Evolutionary conservation across 495 filamentous ascomycete genomes (phyloP).

Genomic region (Xylona heveae): DNA sequence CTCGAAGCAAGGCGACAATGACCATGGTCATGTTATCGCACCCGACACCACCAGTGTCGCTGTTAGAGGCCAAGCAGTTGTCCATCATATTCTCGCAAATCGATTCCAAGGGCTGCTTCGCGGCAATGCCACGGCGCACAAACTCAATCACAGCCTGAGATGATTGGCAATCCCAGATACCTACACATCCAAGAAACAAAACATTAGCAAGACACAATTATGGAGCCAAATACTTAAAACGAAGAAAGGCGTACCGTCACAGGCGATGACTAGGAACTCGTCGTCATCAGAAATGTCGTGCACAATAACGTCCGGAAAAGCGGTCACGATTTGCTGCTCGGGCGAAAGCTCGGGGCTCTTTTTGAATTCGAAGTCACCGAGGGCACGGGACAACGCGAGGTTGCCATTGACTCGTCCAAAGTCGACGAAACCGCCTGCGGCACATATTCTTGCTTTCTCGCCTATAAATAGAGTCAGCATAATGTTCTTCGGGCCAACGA

Average conservation of each 20-base stretch:
- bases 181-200: conserved; percentile 21
- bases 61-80: conserved; percentile 92
- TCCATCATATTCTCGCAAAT: conserved; percentile 99
- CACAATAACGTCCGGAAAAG: conserved; percentile 77
- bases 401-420: conserved; percentile 98
- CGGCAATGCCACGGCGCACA: conserved; percentile 83
- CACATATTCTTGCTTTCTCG: conserved; percentile 88
- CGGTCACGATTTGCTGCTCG: conserved; percentile 94
- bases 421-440: conserved; percentile 93
- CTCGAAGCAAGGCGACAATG: conserved; percentile 70
- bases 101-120: conserved; percentile 75
- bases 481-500: no score
- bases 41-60: conserved; percentile 91
- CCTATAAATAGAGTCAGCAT: conserved; percentile 24
- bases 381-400: conserved; percentile 88
- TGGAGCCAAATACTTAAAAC: conserved; percentile 1
- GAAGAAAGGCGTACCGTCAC: conserved; percentile 50
- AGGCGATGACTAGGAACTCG: conserved; percentile 91
- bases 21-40: conserved; percentile 99
- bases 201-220: conserved; percentile 3
- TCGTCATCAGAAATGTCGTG: conserved; percentile 86
- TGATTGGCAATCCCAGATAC: conserved; percentile 98
- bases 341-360: conserved; percentile 91
- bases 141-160: conserved; percentile 96
- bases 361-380: conserved; percentile 99